Base-by-base conservation (phyloP, 2,329 filamentous ascomycete species). In the Zymoseptoria crescenta region DNA sequence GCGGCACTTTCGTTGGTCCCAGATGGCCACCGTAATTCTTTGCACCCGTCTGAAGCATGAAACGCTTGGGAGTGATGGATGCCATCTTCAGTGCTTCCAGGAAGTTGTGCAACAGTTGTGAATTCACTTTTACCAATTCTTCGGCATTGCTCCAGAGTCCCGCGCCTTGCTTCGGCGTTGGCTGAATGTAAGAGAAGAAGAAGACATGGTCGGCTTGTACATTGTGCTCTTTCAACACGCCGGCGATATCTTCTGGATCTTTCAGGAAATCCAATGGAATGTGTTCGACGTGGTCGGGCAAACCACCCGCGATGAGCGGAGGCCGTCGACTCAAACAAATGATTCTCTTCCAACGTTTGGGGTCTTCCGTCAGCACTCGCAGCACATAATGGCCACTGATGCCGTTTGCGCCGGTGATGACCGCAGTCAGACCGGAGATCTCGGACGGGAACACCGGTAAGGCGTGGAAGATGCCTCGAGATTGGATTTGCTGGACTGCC, bases 111-210 rank as follows among this genome's bases (percentile, higher is more conserved):
- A 83, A 69, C 2, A 82, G 71, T 74, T 76, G 30, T 77, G 69
- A 62, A 62, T 83, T 83, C 9, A 81, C 73, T 27, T 73, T 73
- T 24, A 75, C 75, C 66, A 82, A 71, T 62, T 81, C 77, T 19
- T 82, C 76, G 5, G 77, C 77, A 64, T 80, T 76, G 21, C 75
- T 76, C 79, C 80, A 82, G 8, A 80, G 66, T 1, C 73, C 71
- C 13, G 71, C 69, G 1, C 77, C 76, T 16, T 73, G 69, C 57
- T 78, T 78, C 0, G 79, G 79, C 29, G 74, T 69, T 0, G 76
- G 75, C 61, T 83, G 80, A n/a, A 81, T 72, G 70, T 83, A 83
- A 1, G 79, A 79, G 59, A 78, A 82, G 72, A 81, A 83, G 69
- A 82, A 82, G 20, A 81, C 71, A 62, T 82, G 76, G 60, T 77